These are phyloP conservation scores for Dactylellina leptospora DNA, from an alignment of 2,329 filamentous ascomycete genomes.

Conservation along the genomic window DNA sequence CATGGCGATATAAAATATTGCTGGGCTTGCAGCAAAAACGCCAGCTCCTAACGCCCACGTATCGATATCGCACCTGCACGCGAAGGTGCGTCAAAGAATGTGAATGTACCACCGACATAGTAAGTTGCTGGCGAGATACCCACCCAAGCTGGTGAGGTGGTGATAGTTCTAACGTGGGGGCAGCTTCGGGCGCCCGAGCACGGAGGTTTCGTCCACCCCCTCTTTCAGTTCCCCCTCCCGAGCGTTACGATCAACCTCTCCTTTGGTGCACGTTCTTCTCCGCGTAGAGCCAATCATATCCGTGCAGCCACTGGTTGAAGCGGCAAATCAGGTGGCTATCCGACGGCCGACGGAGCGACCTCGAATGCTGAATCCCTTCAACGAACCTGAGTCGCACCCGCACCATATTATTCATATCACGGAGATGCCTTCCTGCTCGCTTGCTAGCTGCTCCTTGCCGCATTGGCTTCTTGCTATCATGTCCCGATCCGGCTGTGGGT, in stretches of 20 bases:
- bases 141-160: neutral
- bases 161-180: conserved; percentile 12
- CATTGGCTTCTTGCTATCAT: no score
- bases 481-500: no score
- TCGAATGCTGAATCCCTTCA: neutral
- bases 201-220: conserved; percentile 22
- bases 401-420: no score
- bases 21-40: conserved; percentile 12
- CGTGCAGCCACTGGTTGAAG: conserved; percentile 30
- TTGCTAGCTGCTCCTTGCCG: neutral
- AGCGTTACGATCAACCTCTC: no score
- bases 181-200: conserved; percentile 32
- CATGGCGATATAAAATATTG: conserved; percentile 16
- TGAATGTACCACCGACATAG: neutral
- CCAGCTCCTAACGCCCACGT: conserved; percentile 28
- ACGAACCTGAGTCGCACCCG: neutral
- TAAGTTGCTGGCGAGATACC: neutral
- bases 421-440: neutral
- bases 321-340: conserved; percentile 18
- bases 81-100: no score
- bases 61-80: conserved; percentile 3
- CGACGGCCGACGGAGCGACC: conserved; percentile 46
- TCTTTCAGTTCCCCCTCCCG: no score
- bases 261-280: conserved; percentile 7
- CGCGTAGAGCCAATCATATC: conserved; percentile 11